Conservation (phyloP, 179 eudicot genomes). For the Patellifolia procumbens region DNA sequence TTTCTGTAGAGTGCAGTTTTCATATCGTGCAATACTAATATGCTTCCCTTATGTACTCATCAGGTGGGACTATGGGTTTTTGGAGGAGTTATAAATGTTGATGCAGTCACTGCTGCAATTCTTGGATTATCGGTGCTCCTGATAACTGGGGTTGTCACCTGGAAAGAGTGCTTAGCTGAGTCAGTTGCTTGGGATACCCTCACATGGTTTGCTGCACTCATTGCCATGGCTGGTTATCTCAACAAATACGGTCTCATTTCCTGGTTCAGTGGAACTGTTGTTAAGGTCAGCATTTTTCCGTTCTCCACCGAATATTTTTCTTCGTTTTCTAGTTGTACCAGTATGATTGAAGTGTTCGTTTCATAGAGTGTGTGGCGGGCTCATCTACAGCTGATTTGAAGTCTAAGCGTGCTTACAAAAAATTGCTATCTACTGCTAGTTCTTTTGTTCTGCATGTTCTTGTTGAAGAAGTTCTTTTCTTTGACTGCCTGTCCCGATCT, state of each 20-base stretch:
- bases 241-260: conserved; percentile 95
- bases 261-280: conserved; percentile 95
- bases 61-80: conserved; percentile 94
- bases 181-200: conserved; percentile 99
- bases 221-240: conserved; percentile 98
- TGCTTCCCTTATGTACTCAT: conserved; percentile 5
- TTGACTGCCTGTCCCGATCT: background rate
- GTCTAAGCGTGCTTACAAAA: background rate
- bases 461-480: background rate
- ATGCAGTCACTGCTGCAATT: conserved; percentile 94
- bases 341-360: background rate
- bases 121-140: conserved; percentile 87
- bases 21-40: background rate
- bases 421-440: background rate
- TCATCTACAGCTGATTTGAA: background rate
- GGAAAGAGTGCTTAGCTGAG: conserved; percentile 96
- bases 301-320: background rate
- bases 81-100: conserved; percentile 71
- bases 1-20: background rate
- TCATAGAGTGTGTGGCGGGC: background rate
- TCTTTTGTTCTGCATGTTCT: background rate
- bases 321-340: background rate
- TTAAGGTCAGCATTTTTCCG: conserved; percentile 50
- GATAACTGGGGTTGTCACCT: conserved; percentile 86
- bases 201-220: conserved; percentile 94